Conservation (phyloP, 2,329 filamentous ascomycete species). For the Kalaharituber pfeilii region DNA sequence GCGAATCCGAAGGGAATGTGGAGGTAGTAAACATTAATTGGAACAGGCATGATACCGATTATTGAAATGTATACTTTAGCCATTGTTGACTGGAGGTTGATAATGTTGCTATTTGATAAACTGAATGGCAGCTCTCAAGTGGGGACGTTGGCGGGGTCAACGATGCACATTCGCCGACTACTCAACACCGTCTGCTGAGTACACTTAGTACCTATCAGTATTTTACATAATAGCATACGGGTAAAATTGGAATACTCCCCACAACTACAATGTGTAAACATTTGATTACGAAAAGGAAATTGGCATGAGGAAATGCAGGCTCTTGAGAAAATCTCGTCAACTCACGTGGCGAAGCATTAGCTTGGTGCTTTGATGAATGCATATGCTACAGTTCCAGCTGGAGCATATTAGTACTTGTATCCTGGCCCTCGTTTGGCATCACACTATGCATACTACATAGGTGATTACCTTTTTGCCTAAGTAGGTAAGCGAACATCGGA, state of each 20-base stretch:
- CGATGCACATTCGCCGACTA: neutral
- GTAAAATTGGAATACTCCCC: too few species aligned
- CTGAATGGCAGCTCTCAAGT: neutral
- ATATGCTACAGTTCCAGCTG: neutral
- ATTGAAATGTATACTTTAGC: slow-evolving; percentile 30
- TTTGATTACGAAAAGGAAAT: too few species aligned
- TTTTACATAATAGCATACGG: too few species aligned
- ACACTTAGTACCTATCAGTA: too few species aligned
- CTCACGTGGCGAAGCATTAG: neutral
- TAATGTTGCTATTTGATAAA: neutral
- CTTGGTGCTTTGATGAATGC: neutral
- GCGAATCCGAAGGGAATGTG: slow-evolving; percentile 6
- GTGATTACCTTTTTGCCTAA: neutral
- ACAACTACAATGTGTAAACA: too few species aligned
- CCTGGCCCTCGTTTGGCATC: neutral
- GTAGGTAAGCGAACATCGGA: neutral
- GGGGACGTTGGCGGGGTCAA: neutral
- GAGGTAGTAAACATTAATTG: slow-evolving; percentile 2
- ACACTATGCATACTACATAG: neutral
- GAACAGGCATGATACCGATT: slow-evolving; percentile 27
- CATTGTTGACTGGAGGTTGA: slow-evolving; percentile 8
- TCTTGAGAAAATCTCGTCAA: neutral
- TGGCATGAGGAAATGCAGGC: too few species aligned
- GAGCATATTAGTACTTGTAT: neutral
- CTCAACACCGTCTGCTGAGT: neutral